Evolutionary conservation across 2,329 filamentous ascomycete species (phyloP), one percentile per base, ranked within the genome.

Genomic region (Lasiodiplodia sp.): DNA sequence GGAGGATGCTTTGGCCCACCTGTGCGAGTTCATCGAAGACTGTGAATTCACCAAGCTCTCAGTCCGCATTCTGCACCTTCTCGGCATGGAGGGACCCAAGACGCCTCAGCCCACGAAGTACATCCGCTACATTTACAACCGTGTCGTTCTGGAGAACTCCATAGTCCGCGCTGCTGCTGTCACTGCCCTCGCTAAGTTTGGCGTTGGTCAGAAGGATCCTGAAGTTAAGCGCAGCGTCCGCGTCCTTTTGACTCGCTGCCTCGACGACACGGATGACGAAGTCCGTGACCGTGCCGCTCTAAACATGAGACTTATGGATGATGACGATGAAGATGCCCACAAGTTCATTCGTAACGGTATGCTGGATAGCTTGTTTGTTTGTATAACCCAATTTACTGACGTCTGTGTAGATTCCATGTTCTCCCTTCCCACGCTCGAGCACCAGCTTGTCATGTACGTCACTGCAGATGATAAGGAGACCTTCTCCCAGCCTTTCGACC

Each of bases 11-110:
- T 88, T 99, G 60, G 93, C 95, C 16, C 96, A 98, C 77, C 88
- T 99, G 25, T 98, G 96, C 83, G 96, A 99, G 79, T 99, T 99
- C 79, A 99, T 99, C 72, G 96, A 99, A 82, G 96, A 99, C 79
- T 99, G 96, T 83, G 96, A 99, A 79, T 99, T 98, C 81, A 97
- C 96, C 34, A 99, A 99, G 83, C 87, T 99, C 71, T 95, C 96
- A 37, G 95, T 99, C 58, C 91, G 96, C 70, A 96, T 99, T 74
- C 84, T 99, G 67, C 95, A 99, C 81, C 88, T 99, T 23, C 90
- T 99, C 53, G 96, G 96, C 75, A 87, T 95, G 34, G 96, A 99
- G 83, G 96, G 96, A 0, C 96, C 96, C 71, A 97, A 96, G 84
- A 97, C 95, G 3, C 90, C 92, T 18, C 93, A 97, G 75, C 96